Percentiles rank a stretch among this genome's conserved stretches.
phyloP scores from a whole-genome alignment of 306 rosid genomes.

The Astragalus glycyphyllos region DNA sequence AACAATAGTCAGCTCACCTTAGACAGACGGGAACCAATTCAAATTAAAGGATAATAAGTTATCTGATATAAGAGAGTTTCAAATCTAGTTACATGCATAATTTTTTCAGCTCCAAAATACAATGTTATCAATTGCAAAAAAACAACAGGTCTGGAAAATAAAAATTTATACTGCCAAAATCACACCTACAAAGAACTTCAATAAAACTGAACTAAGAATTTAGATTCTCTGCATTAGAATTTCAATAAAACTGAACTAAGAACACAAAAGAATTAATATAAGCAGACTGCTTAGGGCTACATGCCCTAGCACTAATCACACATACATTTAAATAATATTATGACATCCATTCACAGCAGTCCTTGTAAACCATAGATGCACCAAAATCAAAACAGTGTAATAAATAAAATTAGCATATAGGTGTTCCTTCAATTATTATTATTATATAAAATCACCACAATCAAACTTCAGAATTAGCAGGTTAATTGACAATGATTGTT shows the following conservation, averaged over 20 bases:
- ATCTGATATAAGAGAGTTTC: too few relatives aligned
- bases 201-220: too few relatives aligned
- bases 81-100: too few relatives aligned
- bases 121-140: too few relatives aligned
- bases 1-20: too few relatives aligned
- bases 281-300: neutral
- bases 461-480: neutral
- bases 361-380: slow-evolving; percentile 11
- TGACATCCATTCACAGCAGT: neutral
- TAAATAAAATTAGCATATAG: neutral
- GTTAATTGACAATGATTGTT: neutral
- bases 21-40: too few relatives aligned
- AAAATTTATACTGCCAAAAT: too few relatives aligned
- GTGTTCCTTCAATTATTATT: neutral
- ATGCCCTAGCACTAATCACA: neutral
- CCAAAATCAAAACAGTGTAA: neutral
- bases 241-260: neutral
- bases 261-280: neutral
- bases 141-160: too few relatives aligned
- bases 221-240: too few relatives aligned
- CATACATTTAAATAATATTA: slow-evolving; percentile 1
- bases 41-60: too few relatives aligned
- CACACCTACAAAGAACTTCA: too few relatives aligned
- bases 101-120: too few relatives aligned
- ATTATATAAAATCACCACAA: neutral